phyloP scores from a whole-genome alignment of 208 protist species.

The Acanthamoeba pearcei region DNA sequence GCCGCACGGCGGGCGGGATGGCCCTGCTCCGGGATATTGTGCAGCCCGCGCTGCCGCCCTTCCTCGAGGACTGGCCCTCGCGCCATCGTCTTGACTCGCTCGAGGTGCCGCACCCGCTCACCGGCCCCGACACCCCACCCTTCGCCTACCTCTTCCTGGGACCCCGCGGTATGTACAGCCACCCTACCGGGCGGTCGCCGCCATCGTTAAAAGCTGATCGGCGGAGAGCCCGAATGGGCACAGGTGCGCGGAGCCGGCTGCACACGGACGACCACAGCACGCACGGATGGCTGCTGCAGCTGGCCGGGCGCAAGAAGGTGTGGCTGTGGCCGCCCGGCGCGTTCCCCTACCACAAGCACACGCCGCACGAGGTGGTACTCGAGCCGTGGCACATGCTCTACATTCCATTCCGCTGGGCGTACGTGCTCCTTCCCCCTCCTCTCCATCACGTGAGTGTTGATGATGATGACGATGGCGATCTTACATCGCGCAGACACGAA shows the following conservation, averaged over 20 bases:
- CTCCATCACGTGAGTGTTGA: background rate
- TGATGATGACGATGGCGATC: too few relatives aligned
- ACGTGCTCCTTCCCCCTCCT: background rate
- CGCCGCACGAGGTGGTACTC: background rate
- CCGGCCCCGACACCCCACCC: background rate
- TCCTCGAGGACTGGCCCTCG: background rate
- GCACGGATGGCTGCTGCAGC: background rate
- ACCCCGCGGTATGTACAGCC: background rate
- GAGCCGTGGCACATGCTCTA: slow-evolving; percentile 8
- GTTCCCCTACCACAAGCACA: background rate
- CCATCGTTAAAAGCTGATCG: background rate
- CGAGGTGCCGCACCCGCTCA: background rate
- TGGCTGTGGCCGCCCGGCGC: background rate
- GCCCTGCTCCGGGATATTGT: background rate
- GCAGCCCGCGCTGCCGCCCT: background rate
- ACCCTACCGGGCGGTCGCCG: background rate
- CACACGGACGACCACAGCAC: background rate
- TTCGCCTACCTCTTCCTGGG: background rate
- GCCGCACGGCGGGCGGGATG: background rate
- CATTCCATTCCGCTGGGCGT: slow-evolving; percentile 1
- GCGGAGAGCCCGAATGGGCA: too few relatives aligned
- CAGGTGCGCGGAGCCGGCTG: background rate
- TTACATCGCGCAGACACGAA: background rate
- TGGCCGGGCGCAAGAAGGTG: background rate
- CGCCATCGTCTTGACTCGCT: background rate